These are phyloP conservation scores for Penicillium nucicola DNA, from an alignment of 495 filamentous ascomycete genomes.

Conservation along the genomic window DNA sequence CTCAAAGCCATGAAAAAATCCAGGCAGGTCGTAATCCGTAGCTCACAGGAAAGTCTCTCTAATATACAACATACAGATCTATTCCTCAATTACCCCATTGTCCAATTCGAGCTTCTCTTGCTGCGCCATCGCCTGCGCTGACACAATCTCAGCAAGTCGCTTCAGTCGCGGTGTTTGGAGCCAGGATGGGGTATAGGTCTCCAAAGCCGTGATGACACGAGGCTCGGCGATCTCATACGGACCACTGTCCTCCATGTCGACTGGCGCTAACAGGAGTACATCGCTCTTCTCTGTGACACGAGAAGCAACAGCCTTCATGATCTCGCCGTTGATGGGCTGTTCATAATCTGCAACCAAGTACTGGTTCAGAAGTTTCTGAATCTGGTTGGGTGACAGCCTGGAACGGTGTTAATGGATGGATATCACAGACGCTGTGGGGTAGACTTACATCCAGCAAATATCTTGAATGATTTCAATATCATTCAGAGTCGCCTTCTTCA, in stretches of 20 bases:
- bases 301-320: slow-evolving; percentile 99
- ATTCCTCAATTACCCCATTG: slow-evolving; percentile 31
- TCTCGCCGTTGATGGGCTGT: slow-evolving; percentile 98
- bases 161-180: slow-evolving; percentile 94
- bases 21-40: slow-evolving; percentile 32
- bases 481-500: slow-evolving; percentile 98
- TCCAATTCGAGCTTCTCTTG: slow-evolving; percentile 76
- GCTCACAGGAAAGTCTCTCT: slow-evolving; percentile 25
- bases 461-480: slow-evolving; percentile 99
- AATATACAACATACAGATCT: slow-evolving; percentile 30
- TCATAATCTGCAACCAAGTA: slow-evolving; percentile 99
- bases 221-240: slow-evolving; percentile 99
- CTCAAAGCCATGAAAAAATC: slow-evolving; percentile 12
- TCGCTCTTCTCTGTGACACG: slow-evolving; percentile 98
- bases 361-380: slow-evolving; percentile 97
- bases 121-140: slow-evolving; percentile 89
- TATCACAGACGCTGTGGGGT: not conserved
- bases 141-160: slow-evolving; percentile 95
- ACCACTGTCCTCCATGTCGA: slow-evolving; percentile 99
- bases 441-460: slow-evolving; percentile 96
- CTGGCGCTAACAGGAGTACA: slow-evolving; percentile 83
- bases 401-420: slow-evolving; percentile 4
- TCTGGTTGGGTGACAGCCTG: slow-evolving; percentile 96
- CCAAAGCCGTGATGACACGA: slow-evolving; percentile 88
- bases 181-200: slow-evolving; percentile 98